phyloP scores from a whole-genome alignment of 345 rosid species.

The Euphorbia lathyris region DNA sequence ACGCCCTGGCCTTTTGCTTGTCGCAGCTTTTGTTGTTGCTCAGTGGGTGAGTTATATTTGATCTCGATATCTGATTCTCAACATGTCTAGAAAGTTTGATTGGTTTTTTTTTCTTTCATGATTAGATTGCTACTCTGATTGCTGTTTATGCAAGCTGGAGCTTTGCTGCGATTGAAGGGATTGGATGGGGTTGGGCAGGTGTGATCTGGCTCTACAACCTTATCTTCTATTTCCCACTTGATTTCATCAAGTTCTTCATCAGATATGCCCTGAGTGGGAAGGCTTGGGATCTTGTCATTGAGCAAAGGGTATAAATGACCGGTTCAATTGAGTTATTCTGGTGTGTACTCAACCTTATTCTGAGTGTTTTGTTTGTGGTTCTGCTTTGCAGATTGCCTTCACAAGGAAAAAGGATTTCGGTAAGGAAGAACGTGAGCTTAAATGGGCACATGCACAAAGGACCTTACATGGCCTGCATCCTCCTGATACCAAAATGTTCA shows the following conservation, averaged over 20 bases:
- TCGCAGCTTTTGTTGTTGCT: slow-evolving; percentile 40
- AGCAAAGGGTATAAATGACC: slow-evolving; percentile 45
- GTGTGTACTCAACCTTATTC: neutral
- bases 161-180: slow-evolving; percentile 49
- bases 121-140: slow-evolving; percentile 51
- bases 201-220: slow-evolving; percentile 58
- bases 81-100: neutral
- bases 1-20: slow-evolving; percentile 52
- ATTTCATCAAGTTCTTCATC: slow-evolving; percentile 47
- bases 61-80: neutral
- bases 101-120: slow-evolving; percentile 5
- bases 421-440: slow-evolving; percentile 51
- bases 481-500: slow-evolving; percentile 49
- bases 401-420: slow-evolving; percentile 49
- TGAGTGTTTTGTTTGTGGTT: slow-evolving; percentile 5
- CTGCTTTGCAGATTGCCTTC: slow-evolving; percentile 44
- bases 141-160: slow-evolving; percentile 59
- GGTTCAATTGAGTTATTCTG: neutral
- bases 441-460: slow-evolving; percentile 62
- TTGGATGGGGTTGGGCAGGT: slow-evolving; percentile 69
- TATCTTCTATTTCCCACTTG: slow-evolving; percentile 46
- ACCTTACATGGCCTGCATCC: slow-evolving; percentile 51
- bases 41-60: slow-evolving; percentile 43
- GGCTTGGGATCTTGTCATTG: slow-evolving; percentile 65
- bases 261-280: slow-evolving; percentile 51